Evolutionary conservation across 2,329 filamentous ascomycete genomes (phyloP).

Genomic region (Fusarium sp.): DNA sequence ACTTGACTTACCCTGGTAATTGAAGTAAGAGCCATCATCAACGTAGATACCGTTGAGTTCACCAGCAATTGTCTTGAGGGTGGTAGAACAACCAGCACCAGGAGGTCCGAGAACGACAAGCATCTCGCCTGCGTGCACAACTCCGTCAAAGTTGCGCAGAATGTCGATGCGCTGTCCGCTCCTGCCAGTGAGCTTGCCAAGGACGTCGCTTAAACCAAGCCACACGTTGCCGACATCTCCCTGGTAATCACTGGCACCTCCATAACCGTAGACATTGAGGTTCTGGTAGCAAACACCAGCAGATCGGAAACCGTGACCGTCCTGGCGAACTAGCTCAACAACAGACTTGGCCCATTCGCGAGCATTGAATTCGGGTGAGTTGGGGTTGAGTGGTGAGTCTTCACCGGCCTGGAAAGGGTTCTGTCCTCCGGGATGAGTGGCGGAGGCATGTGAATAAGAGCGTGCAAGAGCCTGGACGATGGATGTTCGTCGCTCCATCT

Average conservation of each 20-base stretch:
- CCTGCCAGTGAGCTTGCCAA: slow-evolving; percentile 64
- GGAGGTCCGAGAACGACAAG: slow-evolving; percentile 80
- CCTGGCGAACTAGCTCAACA: slow-evolving; percentile 64
- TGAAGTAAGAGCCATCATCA: slow-evolving; percentile 78
- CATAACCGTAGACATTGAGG: slow-evolving; percentile 76
- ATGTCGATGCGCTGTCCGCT: slow-evolving; percentile 74
- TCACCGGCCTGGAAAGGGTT: slow-evolving; percentile 66
- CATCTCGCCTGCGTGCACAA: slow-evolving; percentile 80
- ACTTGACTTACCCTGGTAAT: slow-evolving; percentile 76
- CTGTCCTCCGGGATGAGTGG: slow-evolving; percentile 46
- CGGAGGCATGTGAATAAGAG: slow-evolving; percentile 65
- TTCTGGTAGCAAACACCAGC: slow-evolving; percentile 76
- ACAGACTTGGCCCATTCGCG: slow-evolving; percentile 72
- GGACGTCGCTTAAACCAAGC: slow-evolving; percentile 62
- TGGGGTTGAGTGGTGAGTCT: slow-evolving; percentile 67
- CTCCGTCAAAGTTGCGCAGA: slow-evolving; percentile 74
- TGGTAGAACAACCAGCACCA: slow-evolving; percentile 82
- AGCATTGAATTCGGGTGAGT: slow-evolving; percentile 65
- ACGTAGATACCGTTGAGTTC: slow-evolving; percentile 85
- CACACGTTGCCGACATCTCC: slow-evolving; percentile 74
- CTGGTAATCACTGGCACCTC: slow-evolving; percentile 77
- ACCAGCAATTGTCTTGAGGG: slow-evolving; percentile 86
- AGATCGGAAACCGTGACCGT: slow-evolving; percentile 69
- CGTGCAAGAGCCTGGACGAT: slow-evolving; percentile 69
- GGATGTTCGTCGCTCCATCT: slow-evolving; percentile 65